phyloP scores from a whole-genome alignment of 805 yeast species.

The Candida tibetensis region DNA sequence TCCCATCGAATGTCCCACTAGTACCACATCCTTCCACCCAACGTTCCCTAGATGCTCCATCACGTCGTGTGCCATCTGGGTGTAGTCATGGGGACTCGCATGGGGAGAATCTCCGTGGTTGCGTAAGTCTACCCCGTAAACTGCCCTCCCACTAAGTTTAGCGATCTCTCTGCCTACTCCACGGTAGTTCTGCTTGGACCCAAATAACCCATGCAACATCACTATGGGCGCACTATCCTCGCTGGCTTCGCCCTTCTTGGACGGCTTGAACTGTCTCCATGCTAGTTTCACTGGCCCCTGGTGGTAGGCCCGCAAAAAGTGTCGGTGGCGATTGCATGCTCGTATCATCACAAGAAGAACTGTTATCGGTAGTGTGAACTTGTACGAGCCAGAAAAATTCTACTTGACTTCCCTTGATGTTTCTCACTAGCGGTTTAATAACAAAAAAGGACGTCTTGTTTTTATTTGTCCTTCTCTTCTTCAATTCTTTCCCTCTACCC shows the following conservation, averaged over 20 bases:
- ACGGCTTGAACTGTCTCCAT: slow-evolving; percentile 7
- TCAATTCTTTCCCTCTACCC: too few relatives aligned
- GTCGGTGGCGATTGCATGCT: too few relatives aligned
- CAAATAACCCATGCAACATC: slow-evolving; percentile 56
- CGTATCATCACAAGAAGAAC: too few relatives aligned
- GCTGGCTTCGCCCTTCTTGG: slow-evolving; percentile 3
- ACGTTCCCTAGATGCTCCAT: slow-evolving; percentile 28
- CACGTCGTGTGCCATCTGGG: slow-evolving; percentile 43
- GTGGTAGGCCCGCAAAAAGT: not conserved
- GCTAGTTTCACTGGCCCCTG: slow-evolving; percentile 4
- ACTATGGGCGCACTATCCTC: slow-evolving; percentile 31
- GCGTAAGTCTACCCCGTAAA: slow-evolving; percentile 48
- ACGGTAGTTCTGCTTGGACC: slow-evolving; percentile 44
- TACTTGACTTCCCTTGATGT: too few relatives aligned
- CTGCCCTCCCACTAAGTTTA: slow-evolving; percentile 26
- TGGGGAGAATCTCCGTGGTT: slow-evolving; percentile 54
- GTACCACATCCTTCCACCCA: slow-evolving; percentile 14
- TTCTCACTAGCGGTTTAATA: too few relatives aligned
- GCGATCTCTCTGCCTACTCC: slow-evolving; percentile 37
- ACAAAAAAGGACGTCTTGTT: too few relatives aligned
- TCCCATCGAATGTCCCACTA: slow-evolving; percentile 60
- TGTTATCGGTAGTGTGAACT: too few relatives aligned
- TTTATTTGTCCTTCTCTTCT: too few relatives aligned
- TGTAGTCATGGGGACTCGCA: slow-evolving; percentile 45
- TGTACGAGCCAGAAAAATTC: too few relatives aligned